These are phyloP conservation scores for Stephania yunnanensis DNA, from an alignment of 164 flowering plant species.

Conservation along the genomic window DNA sequence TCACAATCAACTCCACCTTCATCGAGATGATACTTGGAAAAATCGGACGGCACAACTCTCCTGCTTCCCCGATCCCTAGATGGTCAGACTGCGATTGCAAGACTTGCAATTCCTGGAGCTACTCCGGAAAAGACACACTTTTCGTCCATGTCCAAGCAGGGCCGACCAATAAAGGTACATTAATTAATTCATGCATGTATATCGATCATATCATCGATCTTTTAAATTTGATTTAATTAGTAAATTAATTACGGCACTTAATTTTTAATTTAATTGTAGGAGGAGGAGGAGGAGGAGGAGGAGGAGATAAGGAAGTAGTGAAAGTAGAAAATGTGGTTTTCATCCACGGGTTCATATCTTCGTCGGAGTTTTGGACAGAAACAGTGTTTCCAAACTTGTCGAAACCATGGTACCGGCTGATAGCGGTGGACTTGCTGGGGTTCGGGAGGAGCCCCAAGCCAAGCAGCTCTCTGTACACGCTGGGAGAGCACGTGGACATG, in stretches of 20 bases:
- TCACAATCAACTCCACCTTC: slow-evolving; percentile 62
- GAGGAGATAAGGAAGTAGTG: neutral
- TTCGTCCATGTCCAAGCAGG: slow-evolving; percentile 46
- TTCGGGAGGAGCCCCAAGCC: slow-evolving; percentile 96
- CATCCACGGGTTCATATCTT: slow-evolving; percentile 95
- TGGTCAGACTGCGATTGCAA: slow-evolving; percentile 95
- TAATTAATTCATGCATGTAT: too few species aligned
- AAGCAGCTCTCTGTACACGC: slow-evolving; percentile 73
- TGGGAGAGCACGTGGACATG: slow-evolving; percentile 84
- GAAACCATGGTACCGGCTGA: slow-evolving; percentile 53
- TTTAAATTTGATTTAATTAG: too few species aligned
- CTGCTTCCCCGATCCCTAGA: slow-evolving; percentile 42
- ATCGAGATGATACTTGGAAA: slow-evolving; percentile 81
- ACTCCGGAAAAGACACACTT: slow-evolving; percentile 41
- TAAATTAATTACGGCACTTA: too few species aligned
- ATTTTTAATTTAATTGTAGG: too few species aligned
- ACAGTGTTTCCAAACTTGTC: slow-evolving; percentile 86
- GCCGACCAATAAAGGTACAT: slow-evolving; percentile 40
- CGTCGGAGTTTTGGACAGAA: slow-evolving; percentile 90
- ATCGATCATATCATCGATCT: too few species aligned
- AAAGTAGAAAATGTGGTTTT: slow-evolving; percentile 53
- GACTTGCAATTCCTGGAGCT: slow-evolving; percentile 59
- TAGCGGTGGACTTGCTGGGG: slow-evolving; percentile 84
- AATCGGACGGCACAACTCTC: slow-evolving; percentile 41
- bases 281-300: too few species aligned